Percentiles rank a stretch among this genome's conserved stretches.
Evolutionary conservation across 2,329 filamentous ascomycete genomes (phyloP).

Genomic region (Knoxdaviesia capensis): DNA sequence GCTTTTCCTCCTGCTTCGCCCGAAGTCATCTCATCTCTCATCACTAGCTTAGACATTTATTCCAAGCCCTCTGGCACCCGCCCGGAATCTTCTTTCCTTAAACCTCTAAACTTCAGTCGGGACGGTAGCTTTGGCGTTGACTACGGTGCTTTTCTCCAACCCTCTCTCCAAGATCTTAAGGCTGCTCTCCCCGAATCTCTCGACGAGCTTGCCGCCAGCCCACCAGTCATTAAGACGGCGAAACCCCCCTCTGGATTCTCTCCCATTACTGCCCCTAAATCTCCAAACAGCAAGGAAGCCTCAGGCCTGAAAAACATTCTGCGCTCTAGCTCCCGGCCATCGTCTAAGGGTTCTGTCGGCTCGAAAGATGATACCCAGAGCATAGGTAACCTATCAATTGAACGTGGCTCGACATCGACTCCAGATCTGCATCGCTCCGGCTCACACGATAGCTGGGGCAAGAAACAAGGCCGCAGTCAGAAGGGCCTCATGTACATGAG

Average conservation of each 20-base stretch:
- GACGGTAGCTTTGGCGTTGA: conserved; percentile 48
- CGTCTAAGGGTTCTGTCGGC: conserved; percentile 33
- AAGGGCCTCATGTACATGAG: conserved; percentile 53
- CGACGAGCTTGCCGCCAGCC: conserved; percentile 37
- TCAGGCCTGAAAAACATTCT: conserved; percentile 41
- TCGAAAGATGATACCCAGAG: conserved; percentile 38
- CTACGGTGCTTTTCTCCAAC: conserved; percentile 43
- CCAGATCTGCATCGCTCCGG: conserved; percentile 29
- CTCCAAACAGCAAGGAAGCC: too few species aligned
- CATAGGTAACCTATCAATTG: conserved; percentile 44
- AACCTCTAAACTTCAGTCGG: conserved; percentile 1
- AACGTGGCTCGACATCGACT: conserved; percentile 28
- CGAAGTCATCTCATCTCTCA: conserved; percentile 49
- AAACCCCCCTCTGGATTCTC: conserved; percentile 65
- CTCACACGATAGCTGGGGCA: conserved; percentile 43
- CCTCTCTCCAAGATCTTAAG: conserved; percentile 25
- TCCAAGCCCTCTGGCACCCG: conserved; percentile 47
- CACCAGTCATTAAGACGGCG: conserved; percentile 63
- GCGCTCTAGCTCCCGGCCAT: conserved; percentile 34
- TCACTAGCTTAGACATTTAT: conserved; percentile 49
- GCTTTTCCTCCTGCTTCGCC: conserved; percentile 30
- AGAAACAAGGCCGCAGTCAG: conserved; percentile 28
- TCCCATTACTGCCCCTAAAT: conserved; percentile 40
- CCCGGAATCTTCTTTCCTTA: conserved; percentile 28
- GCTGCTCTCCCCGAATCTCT: conserved; percentile 17